These are phyloP conservation scores for Peltaster fructicola DNA, from an alignment of 2,329 filamentous ascomycete genomes.

Conservation along the genomic window DNA sequence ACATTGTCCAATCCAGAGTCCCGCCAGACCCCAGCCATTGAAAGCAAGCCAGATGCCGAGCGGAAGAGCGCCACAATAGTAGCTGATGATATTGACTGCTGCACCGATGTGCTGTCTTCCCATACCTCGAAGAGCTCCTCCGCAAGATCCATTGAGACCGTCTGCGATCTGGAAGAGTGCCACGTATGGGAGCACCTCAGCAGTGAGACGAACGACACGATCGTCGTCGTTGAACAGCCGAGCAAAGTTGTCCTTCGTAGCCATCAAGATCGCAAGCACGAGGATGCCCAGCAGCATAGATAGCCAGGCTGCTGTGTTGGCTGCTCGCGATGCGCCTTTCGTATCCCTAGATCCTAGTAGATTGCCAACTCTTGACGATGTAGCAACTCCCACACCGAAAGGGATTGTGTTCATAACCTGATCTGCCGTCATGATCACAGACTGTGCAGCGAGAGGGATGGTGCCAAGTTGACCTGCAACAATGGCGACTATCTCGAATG, in stretches of 20 bases:
- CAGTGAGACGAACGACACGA: slow-evolving; percentile 52
- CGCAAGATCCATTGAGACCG: slow-evolving; percentile 70
- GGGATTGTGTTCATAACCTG: slow-evolving; percentile 65
- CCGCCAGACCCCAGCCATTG: slow-evolving; percentile 64
- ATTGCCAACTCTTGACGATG: slow-evolving; percentile 62
- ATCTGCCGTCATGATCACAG: slow-evolving; percentile 78
- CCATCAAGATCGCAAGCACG: slow-evolving; percentile 53
- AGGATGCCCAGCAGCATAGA: slow-evolving; percentile 50
- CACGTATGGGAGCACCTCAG: slow-evolving; percentile 66
- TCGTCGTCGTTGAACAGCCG: slow-evolving; percentile 67
- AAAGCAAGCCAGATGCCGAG: slow-evolving; percentile 74
- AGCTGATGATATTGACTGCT: slow-evolving; percentile 62
- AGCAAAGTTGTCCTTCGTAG: slow-evolving; percentile 54
- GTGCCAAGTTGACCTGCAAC: slow-evolving; percentile 67
- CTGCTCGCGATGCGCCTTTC: slow-evolving; percentile 49
- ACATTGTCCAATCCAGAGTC: slow-evolving; percentile 52
- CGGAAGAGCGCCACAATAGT: slow-evolving; percentile 67
- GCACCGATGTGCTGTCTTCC: slow-evolving; percentile 74
- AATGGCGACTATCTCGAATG: slow-evolving; percentile 76
- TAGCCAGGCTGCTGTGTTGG: slow-evolving; percentile 57
- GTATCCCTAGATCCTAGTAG: slow-evolving; percentile 53
- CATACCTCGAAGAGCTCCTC: slow-evolving; percentile 66
- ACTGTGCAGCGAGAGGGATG: slow-evolving; percentile 61
- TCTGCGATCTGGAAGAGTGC: slow-evolving; percentile 84
- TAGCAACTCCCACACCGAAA: slow-evolving; percentile 70